Percentiles rank a stretch among this genome's conserved stretches.
phyloP scores from a whole-genome alignment of 352 stramenopile genomes.

The Pythium guiyangense region DNA sequence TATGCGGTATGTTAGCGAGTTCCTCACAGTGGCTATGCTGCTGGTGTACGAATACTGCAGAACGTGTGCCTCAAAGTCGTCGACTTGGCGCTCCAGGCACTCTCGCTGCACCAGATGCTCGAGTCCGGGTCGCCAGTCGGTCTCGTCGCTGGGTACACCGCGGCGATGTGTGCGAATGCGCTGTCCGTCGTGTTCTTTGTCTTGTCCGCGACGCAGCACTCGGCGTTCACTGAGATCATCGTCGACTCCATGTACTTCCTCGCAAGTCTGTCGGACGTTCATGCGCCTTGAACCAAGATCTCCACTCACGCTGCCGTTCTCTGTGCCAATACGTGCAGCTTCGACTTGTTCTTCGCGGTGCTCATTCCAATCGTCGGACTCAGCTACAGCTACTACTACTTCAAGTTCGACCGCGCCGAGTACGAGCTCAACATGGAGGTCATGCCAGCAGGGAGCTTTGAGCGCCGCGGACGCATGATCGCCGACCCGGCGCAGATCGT shows the following conservation, averaged over 20 bases:
- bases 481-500: conserved; percentile 23
- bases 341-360: conserved; percentile 28
- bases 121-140: conserved; percentile 14
- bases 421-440: conserved; percentile 22
- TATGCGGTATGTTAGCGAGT: background rate
- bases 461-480: conserved; percentile 23
- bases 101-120: conserved; percentile 20
- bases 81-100: conserved; percentile 19
- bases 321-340: conserved; percentile 5
- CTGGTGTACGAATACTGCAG: no score
- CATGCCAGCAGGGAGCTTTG: conserved; percentile 23
- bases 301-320: background rate
- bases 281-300: no score
- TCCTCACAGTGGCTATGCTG: background rate
- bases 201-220: background rate
- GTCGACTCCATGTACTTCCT: conserved; percentile 18
- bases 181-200: conserved; percentile 14
- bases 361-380: conserved; percentile 24
- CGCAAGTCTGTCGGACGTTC: no score
- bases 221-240: conserved; percentile 22
- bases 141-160: conserved; percentile 12
- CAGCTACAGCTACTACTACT: conserved; percentile 16
- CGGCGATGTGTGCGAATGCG: conserved; percentile 15
- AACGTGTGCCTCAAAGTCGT: conserved; percentile 23
- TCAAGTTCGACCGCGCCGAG: conserved; percentile 24